Base-by-base conservation (phyloP, 192 early-diverging fungal species). In the Podila verticillata region DNA sequence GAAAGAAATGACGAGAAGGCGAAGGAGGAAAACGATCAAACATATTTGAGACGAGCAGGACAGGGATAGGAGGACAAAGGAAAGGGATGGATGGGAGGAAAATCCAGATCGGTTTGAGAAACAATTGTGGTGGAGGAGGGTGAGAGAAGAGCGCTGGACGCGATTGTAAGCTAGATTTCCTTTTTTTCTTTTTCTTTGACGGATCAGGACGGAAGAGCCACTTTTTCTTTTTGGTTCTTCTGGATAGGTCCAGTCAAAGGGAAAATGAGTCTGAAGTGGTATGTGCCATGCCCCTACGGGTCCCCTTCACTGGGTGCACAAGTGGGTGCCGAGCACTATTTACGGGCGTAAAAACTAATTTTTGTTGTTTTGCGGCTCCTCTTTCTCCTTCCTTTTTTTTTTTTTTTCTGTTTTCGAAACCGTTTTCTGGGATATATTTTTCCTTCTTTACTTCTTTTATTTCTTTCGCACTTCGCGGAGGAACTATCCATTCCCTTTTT, bases 201-300 rank as follows among this genome's bases (percentile, higher is more conserved):
- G 51, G 51, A 54, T 54, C n/a, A 12, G 51, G 7, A 47, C 15
- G 44, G 44, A 47, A 10, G 7, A 20, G n/a, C n/a, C n/a, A n/a
- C n/a, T n/a, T n/a, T n/a, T 24, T 54, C 51, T 26, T 24, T 26
- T 24, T n/a, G n/a, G n/a, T n/a, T 30, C 22, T 34, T n/a, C 24
- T 65, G 31, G 22, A 35, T 30, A 22, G 57, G 26, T 66, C 48
- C 70, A 31, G 20, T 32, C 58, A 61, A 65, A 68, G 77, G 77
- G 77, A 80, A 80, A 80, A 79, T 79, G 75, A 80, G 77, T 80
- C 77, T 80, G 77, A 80, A 80, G 77, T 80, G 77, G 77, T 49
- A 26, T 63, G 36, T 24, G 61, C 20, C 39, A 44, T 44, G 39
- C 36, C 39, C 13, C 39, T 7, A 44, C 39, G 13, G 39, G 39